Base-by-base conservation (phyloP, 441 rosid genomes). In the Populus tomentosa region DNA sequence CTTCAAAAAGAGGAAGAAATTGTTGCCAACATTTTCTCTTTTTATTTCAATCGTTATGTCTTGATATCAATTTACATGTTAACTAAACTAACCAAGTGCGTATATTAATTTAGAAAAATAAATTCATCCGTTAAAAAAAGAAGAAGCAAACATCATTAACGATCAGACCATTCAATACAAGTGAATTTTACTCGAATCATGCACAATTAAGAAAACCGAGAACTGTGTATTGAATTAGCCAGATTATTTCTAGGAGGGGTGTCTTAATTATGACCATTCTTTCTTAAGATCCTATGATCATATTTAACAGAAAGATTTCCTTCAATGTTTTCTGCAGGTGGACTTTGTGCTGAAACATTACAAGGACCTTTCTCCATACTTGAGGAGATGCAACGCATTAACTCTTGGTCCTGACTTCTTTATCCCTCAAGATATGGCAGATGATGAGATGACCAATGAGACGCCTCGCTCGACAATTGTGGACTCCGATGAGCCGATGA, bases 361-460 rank as follows among this genome's bases (percentile, higher is more conserved):
- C 83, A 87, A 82, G 74, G 93, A 92, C 83, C 86, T 95, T 3
- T 81, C 88, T 9, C 91, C 90, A 78, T 94, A 82, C 79, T 69
- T 95, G 23, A 90, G 82, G 86, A 85, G 65, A 76, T 94, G 99
- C 86, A 89, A 84, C 69, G 78, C 89, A 6, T 84, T 95, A 67
- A 89, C 89, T 32, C 93, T 95, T 28, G 84, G 99, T 69, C 97
- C 97, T 1, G 99, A 94, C 85, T 92, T 87, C 86, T 80, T 92
- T 80, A 89, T 92, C 73, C 98, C 97, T 0, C 96, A 89, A 84
- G 97, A 93, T 67, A 80, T 82, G 75, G 93, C 86, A 63, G 97
- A 91, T 18, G 97, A 90, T 18, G 90, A 89, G 35, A 80, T 77
- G 86, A 83, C 85, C 10, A 81, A 83, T 61, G 86, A 88, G 75